phyloP scores from a whole-genome alignment of 2,329 filamentous ascomycete genomes.

The Blumeriella jaapii region DNA sequence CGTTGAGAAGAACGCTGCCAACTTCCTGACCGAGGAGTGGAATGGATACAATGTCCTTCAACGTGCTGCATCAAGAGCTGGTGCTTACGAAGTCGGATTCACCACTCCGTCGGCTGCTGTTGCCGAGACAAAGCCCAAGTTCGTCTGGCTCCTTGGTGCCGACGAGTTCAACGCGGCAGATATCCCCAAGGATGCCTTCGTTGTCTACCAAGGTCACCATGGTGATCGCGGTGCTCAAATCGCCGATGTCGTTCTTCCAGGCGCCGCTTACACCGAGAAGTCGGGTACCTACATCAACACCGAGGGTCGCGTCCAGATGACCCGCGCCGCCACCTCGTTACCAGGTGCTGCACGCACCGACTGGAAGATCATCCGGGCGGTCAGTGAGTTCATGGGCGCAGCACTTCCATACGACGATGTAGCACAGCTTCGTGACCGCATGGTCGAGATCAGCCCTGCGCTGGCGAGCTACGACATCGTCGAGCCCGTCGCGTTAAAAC shows the following conservation, averaged over 20 bases:
- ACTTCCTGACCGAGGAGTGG: slow-evolving; percentile 84
- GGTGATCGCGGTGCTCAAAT: slow-evolving; percentile 88
- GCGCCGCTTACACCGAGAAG: slow-evolving; percentile 95
- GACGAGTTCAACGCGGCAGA: slow-evolving; percentile 80
- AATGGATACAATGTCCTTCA: slow-evolving; percentile 97
- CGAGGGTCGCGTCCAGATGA: slow-evolving; percentile 91
- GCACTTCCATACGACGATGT: slow-evolving; percentile 91
- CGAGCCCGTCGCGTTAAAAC: slow-evolving; percentile 63
- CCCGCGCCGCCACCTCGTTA: slow-evolving; percentile 75
- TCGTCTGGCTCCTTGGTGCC: slow-evolving; percentile 91
- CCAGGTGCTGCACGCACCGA: slow-evolving; percentile 87
- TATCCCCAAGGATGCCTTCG: slow-evolving; percentile 90
- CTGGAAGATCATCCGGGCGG: slow-evolving; percentile 97
- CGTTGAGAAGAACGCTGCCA: slow-evolving; percentile 83
- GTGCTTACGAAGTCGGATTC: slow-evolving; percentile 94
- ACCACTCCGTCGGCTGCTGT: slow-evolving; percentile 72
- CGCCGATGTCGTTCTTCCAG: slow-evolving; percentile 86
- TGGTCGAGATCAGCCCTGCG: slow-evolving; percentile 88
- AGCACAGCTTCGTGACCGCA: slow-evolving; percentile 77
- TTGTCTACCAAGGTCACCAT: slow-evolving; percentile 97
- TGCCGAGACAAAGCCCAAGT: slow-evolving; percentile 79
- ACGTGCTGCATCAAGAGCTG: slow-evolving; percentile 80
- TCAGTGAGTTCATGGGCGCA: slow-evolving; percentile 78
- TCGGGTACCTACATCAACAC: slow-evolving; percentile 94
- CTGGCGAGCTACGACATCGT: slow-evolving; percentile 84